phyloP scores from a whole-genome alignment of 805 yeast genomes.

The Lipomyces sp. region DNA sequence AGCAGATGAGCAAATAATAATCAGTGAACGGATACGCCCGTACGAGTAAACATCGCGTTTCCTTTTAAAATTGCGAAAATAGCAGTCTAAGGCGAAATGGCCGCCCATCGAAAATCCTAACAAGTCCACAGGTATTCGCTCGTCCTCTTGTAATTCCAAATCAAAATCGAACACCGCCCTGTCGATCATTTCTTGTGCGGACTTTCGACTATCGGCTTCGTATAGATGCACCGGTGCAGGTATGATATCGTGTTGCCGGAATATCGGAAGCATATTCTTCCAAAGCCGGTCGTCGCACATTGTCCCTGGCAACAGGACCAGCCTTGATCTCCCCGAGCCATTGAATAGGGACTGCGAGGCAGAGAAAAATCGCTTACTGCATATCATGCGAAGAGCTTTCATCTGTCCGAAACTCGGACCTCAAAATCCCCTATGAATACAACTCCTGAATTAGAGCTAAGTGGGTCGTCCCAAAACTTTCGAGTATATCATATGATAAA shows the following conservation, averaged over 20 bases:
- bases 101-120: neutral
- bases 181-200: neutral
- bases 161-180: neutral
- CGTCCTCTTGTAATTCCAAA: neutral
- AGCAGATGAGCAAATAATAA: neutral
- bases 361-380: too few relatives aligned
- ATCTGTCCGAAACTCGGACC: too few relatives aligned
- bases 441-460: too few relatives aligned
- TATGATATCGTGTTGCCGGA: neutral
- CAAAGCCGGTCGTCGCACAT: constrained; percentile 3
- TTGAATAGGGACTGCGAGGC: neutral
- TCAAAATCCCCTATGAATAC: too few relatives aligned
- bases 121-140: neutral
- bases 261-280: neutral
- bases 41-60: neutral
- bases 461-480: too few relatives aligned
- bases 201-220: neutral
- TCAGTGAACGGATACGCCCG: neutral
- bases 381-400: too few relatives aligned
- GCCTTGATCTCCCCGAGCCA: neutral
- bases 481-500: too few relatives aligned
- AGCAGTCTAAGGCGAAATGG: neutral
- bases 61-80: neutral
- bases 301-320: neutral
- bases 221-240: neutral